These are phyloP conservation scores for Kwoniella sp. DNA, from an alignment of 768 basidiomycete species.

Conservation along the genomic window DNA sequence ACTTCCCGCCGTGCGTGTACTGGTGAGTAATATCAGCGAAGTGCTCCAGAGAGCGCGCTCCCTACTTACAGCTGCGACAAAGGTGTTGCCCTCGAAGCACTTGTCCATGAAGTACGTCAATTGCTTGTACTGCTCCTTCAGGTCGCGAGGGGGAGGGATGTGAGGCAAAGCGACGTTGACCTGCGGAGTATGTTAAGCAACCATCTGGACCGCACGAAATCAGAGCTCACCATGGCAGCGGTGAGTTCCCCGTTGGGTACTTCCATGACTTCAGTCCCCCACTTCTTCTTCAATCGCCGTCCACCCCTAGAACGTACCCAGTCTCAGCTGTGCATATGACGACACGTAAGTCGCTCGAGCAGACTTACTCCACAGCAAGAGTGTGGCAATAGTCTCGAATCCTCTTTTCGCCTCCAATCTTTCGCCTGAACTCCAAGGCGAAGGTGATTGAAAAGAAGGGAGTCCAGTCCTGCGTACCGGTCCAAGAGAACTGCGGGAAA, in stretches of 20 bases:
- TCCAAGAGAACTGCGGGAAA: conserved; percentile 37
- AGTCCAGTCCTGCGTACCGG: conserved; percentile 41
- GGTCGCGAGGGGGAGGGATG: conserved; percentile 14
- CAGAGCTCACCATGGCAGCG: conserved; percentile 62
- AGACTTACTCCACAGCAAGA: conserved; percentile 57
- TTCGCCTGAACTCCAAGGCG: conserved; percentile 70
- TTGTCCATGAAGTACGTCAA: conserved; percentile 29
- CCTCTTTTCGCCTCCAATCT: conserved; percentile 68
- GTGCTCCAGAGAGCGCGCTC: neutral
- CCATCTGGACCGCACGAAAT: neutral
- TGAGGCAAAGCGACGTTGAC: conserved; percentile 40
- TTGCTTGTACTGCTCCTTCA: conserved; percentile 20
- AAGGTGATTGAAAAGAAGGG: conserved; percentile 33
- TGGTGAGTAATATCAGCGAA: neutral
- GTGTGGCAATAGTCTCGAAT: conserved; percentile 68
- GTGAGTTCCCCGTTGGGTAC: conserved; percentile 59
- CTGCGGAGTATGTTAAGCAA: conserved; percentile 7
- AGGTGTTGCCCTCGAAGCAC: conserved; percentile 33
- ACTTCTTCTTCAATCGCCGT: conserved; percentile 57
- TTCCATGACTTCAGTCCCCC: conserved; percentile 65
- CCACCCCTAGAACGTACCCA: conserved; percentile 57
- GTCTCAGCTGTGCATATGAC: neutral
- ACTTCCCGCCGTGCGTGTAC: conserved; percentile 36
- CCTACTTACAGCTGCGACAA: conserved; percentile 30
- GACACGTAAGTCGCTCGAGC: neutral